These are phyloP conservation scores for Candida caryicola DNA, from an alignment of 805 yeast species.

Conservation along the genomic window DNA sequence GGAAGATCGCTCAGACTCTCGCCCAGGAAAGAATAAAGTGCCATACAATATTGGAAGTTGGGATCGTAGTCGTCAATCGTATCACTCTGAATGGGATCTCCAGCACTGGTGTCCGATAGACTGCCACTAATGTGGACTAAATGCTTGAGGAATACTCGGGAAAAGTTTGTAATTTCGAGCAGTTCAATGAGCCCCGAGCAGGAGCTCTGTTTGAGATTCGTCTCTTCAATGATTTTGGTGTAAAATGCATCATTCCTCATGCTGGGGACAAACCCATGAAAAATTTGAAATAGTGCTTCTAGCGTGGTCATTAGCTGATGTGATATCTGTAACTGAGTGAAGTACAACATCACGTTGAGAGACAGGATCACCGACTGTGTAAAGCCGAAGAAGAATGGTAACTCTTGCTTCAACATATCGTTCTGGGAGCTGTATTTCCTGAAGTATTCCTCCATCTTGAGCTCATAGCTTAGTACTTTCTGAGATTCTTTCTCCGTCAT, in stretches of 20 bases:
- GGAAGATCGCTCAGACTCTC: constrained; percentile 41
- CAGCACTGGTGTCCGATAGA: not conserved
- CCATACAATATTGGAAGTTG: constrained; percentile 27
- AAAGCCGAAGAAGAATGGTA: constrained; percentile 43
- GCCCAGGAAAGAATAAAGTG: constrained; percentile 36
- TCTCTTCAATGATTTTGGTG: no score
- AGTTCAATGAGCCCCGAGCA: not conserved
- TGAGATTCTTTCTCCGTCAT: constrained; percentile 30
- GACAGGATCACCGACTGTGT: constrained; percentile 29
- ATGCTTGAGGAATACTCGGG: not conserved
- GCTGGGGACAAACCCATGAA: no score
- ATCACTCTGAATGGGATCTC: not conserved
- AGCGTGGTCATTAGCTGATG: not conserved
- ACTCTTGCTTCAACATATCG: constrained; percentile 40
- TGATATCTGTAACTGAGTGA: constrained; percentile 21
- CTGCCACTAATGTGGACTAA: not conserved
- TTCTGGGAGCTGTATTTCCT: constrained; percentile 35
- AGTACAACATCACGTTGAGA: constrained; percentile 34
- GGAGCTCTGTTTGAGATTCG: not conserved
- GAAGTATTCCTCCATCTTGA: constrained; percentile 23
- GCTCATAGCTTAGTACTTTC: constrained; percentile 20
- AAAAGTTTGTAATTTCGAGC: not conserved
- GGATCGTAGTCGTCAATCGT: not conserved
- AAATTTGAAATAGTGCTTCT: not conserved
- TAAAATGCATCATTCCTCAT: no score